Evolutionary conservation across 1,284 basidiomycete genomes (phyloP).

Genomic region (Ustilago curta): DNA sequence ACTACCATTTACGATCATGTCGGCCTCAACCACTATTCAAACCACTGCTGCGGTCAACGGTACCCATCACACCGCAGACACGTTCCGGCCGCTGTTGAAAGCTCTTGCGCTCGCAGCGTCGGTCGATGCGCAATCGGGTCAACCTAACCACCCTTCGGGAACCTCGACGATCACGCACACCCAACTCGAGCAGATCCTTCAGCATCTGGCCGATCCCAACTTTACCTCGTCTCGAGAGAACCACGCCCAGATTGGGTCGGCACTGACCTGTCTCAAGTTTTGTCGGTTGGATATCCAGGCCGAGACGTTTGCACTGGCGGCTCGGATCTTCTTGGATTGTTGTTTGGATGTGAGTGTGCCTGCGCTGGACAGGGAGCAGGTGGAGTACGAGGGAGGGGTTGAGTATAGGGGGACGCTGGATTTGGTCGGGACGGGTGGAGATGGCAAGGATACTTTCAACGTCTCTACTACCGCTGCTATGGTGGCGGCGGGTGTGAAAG

Average conservation of each 20-base stretch:
- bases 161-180: slow-evolving; percentile 38
- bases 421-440: slow-evolving; percentile 85
- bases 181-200: slow-evolving; percentile 56
- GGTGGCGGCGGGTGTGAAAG: slow-evolving; percentile 88
- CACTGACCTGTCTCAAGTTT: slow-evolving; percentile 63
- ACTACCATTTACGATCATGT: slow-evolving; percentile 4
- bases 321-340: slow-evolving; percentile 55
- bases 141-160: slow-evolving; percentile 38
- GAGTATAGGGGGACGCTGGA: slow-evolving; percentile 63
- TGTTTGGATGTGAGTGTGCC: slow-evolving; percentile 48
- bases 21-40: not conserved
- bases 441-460: slow-evolving; percentile 97
- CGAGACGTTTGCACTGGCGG: slow-evolving; percentile 56
- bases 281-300: slow-evolving; percentile 58
- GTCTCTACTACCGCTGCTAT: slow-evolving; percentile 95
- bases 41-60: slow-evolving; percentile 15
- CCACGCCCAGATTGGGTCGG: slow-evolving; percentile 64
- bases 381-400: slow-evolving; percentile 24
- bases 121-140: slow-evolving; percentile 40
- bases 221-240: slow-evolving; percentile 63
- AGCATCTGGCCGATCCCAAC: slow-evolving; percentile 63
- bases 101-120: slow-evolving; percentile 44
- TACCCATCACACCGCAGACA: slow-evolving; percentile 54
- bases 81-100: slow-evolving; percentile 62
- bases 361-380: slow-evolving; percentile 16